phyloP scores from a whole-genome alignment of 2,329 filamentous ascomycete species.

The Biscogniauxia marginata region DNA sequence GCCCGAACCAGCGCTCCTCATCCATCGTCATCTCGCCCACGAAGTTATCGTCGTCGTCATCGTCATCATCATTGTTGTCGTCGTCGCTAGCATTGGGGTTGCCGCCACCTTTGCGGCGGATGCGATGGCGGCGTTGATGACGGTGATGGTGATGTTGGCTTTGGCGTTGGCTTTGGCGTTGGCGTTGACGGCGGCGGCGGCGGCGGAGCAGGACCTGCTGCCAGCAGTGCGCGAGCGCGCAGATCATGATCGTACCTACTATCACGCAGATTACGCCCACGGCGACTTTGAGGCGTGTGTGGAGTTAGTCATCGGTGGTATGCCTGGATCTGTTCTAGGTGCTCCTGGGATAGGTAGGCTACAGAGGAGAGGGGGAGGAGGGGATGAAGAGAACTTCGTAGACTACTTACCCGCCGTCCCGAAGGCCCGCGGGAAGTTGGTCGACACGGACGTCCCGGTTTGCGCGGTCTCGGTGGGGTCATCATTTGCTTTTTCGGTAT shows the following conservation, averaged over 20 bases:
- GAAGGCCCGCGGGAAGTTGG: background rate
- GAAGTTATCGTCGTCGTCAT: background rate
- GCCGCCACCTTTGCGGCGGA: no score
- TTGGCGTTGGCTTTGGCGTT: background rate
- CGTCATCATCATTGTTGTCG: no score
- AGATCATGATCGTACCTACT: slow-evolving; percentile 15
- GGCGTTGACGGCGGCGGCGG: background rate
- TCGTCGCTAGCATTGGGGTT: no score
- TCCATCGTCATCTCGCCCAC: no score
- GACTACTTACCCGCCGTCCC: background rate
- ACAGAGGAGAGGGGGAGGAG: background rate
- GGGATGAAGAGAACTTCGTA: background rate
- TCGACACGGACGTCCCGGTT: background rate
- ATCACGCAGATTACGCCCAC: slow-evolving; percentile 15
- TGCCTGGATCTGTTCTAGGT: no score
- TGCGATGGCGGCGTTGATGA: no score
- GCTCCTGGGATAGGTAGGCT: background rate
- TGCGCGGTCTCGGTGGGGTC: background rate
- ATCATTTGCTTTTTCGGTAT: background rate
- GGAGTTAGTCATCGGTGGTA: background rate
- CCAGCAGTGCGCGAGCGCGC: slow-evolving; percentile 26
- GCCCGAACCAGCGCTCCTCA: background rate
- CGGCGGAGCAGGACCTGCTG: slow-evolving; percentile 15
- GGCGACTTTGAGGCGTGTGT: background rate
- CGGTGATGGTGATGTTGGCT: no score